These are phyloP conservation scores for Nothophytophthora sp. DNA, from an alignment of 352 stramenopile genomes.

Conservation along the genomic window DNA sequence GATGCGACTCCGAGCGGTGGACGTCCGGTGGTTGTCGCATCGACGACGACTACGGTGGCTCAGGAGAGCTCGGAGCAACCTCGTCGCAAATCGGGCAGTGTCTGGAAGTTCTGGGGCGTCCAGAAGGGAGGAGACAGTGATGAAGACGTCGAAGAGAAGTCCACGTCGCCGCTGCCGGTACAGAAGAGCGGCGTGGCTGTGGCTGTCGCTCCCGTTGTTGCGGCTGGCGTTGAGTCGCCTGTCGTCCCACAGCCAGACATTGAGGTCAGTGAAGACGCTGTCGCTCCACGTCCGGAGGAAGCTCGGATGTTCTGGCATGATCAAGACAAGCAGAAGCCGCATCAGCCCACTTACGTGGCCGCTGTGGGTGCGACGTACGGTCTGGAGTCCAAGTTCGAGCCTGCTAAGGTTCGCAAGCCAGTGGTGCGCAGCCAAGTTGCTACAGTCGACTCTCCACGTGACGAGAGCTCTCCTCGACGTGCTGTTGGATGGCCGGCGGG, in stretches of 20 bases:
- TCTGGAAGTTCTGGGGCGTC: conserved; percentile 31
- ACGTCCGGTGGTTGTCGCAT: background rate
- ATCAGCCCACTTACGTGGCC: conserved; percentile 4
- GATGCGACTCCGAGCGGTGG: background rate
- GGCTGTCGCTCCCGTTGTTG: background rate
- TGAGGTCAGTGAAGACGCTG: background rate
- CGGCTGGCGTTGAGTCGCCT: background rate
- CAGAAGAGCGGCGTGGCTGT: background rate
- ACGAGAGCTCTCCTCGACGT: background rate
- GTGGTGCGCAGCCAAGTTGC: conserved; percentile 1
- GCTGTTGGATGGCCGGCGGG: too few species aligned
- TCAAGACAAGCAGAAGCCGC: conserved; percentile 8
- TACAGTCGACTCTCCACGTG: background rate
- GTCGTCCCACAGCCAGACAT: background rate
- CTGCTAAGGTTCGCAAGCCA: conserved; percentile 5
- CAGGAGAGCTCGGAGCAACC: conserved; percentile 7
- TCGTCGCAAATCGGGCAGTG: conserved; percentile 18
- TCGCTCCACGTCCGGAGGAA: background rate
- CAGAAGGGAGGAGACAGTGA: too few species aligned
- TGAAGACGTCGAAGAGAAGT: conserved; percentile 3
- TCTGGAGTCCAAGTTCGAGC: conserved; percentile 13
- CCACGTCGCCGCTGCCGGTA: conserved; percentile 4
- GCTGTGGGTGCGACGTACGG: conserved; percentile 7
- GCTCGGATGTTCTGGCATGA: conserved; percentile 8
- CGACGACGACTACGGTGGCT: background rate